A percentile compares a stretch with the other conserved stretches of the same genome.
phyloP scores from a whole-genome alignment of 2,329 filamentous ascomycete genomes.

The Aureobasidium sp. region DNA sequence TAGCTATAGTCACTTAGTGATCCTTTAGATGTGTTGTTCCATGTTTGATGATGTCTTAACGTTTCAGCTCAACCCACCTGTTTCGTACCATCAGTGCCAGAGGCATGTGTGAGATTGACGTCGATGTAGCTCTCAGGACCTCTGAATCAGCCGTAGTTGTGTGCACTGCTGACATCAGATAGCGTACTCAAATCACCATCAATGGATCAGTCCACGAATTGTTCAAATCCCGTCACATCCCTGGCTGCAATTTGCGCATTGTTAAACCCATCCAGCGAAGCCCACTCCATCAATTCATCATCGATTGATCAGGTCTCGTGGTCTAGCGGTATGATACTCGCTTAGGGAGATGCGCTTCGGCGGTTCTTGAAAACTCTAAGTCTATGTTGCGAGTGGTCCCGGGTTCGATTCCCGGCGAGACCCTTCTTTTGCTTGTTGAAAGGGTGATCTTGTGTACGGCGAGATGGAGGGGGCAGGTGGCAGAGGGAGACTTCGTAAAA shows the following conservation, averaged over 20 bases:
- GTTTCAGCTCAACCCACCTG: too few species aligned
- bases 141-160: too few species aligned
- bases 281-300: neutral
- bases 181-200: too few species aligned
- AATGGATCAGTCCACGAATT: too few species aligned
- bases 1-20: too few species aligned
- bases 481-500: too few species aligned
- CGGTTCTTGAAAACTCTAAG: slow-evolving; percentile 14
- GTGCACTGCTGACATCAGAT: too few species aligned
- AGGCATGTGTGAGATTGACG: too few species aligned
- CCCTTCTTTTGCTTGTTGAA: slow-evolving; percentile 12
- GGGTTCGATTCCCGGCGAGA: slow-evolving; percentile 21
- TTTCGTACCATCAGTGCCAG: too few species aligned
- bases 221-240: neutral
- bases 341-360: slow-evolving; percentile 9
- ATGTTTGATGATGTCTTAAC: too few species aligned
- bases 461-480: neutral
- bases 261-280: neutral
- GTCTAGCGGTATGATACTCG: slow-evolving; percentile 22
- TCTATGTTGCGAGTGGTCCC: slow-evolving; percentile 18
- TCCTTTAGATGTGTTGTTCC: too few species aligned
- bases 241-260: neutral
- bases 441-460: neutral
- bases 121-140: too few species aligned
- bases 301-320: slow-evolving; percentile 10